These are phyloP conservation scores for Geranium incanum DNA, from an alignment of 441 rosid species.

Conservation along the genomic window DNA sequence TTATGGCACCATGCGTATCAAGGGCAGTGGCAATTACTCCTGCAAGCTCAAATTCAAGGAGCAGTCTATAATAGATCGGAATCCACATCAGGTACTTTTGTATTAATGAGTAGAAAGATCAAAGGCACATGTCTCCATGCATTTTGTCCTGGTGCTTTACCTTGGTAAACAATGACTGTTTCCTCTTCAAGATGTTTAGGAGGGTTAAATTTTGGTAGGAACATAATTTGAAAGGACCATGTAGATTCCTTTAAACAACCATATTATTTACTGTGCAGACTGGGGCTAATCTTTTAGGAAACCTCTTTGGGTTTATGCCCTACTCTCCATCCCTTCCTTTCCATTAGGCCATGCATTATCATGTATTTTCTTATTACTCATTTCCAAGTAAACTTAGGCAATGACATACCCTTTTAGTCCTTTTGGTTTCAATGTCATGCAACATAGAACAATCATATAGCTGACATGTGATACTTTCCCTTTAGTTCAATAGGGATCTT, in stretches of 20 bases:
- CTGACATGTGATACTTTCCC: not conserved
- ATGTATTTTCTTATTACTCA: not conserved
- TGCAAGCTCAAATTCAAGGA: constrained; percentile 83
- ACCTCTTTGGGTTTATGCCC: not conserved
- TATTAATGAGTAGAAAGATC: not conserved
- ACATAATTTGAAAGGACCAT: not conserved
- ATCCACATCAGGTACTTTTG: constrained; percentile 67
- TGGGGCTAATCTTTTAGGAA: not conserved
- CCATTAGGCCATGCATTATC: not conserved
- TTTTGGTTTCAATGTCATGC: not conserved
- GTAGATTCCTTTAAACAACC: not conserved
- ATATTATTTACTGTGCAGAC: not conserved
- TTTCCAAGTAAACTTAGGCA: not conserved
- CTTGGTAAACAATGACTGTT: not conserved
- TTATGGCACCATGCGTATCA: constrained; percentile 75
- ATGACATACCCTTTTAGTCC: not conserved
- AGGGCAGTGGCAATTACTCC: constrained; percentile 61
- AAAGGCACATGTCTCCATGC: not conserved
- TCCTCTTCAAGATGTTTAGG: not conserved
- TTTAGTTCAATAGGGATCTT: not conserved
- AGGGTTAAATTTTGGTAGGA: not conserved
- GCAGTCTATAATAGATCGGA: constrained; percentile 78
- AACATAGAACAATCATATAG: not conserved
- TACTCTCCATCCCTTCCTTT: not conserved
- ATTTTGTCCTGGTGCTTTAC: constrained; percentile 5